Base-by-base conservation (phyloP, 2,329 filamentous ascomycete species). In the Aspergillus sp. region DNA sequence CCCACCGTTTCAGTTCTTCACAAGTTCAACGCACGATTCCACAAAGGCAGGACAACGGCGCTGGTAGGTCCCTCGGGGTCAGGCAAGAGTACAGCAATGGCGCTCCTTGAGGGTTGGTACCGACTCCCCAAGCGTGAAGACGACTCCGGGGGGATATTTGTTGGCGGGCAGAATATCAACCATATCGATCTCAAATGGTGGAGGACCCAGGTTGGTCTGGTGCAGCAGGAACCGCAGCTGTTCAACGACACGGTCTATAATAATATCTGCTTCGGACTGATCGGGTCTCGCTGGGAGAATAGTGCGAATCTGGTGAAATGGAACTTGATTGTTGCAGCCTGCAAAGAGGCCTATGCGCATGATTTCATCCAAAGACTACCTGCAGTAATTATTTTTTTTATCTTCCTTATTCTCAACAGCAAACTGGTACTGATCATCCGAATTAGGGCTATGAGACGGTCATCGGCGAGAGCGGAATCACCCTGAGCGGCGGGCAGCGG, bases 401-500 rank as follows among this genome's bases (percentile, higher is more conserved):
- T 26, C 8, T 2, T 26, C 2, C 2, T 26, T 26, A 26, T 8
- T 26, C 9, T 8, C 7, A 7, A 8, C 24, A 26, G 38, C 6
- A 5, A 8, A 15, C 15, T 13, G 26, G 13, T 45, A 39, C 45
- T 6, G 5, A 26, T 8, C 4, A 15, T 5, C 5, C 12, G 2
- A 5, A 0, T 8, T 89, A 98, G 64, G 89, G 90, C 2, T 98
- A 98, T 67, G 85, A 96, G 63, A 98, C 95, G 0, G 87, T 96
- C 62, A 93, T 98, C 15, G 95, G 95, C 55, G 92, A 98, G 74
- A 88, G 93, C 61, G 95, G 95, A 8, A 96, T 96, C 71, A 78
- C 96, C 51, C 81, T 99, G 6, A 96, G 91, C 55, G 95, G 95
- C 71, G 95, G 95, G 34, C 95, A 99, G 76, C 96, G 96, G 74